phyloP scores from a whole-genome alignment of 2,329 filamentous ascomycete genomes.

The Beauveria australis region DNA sequence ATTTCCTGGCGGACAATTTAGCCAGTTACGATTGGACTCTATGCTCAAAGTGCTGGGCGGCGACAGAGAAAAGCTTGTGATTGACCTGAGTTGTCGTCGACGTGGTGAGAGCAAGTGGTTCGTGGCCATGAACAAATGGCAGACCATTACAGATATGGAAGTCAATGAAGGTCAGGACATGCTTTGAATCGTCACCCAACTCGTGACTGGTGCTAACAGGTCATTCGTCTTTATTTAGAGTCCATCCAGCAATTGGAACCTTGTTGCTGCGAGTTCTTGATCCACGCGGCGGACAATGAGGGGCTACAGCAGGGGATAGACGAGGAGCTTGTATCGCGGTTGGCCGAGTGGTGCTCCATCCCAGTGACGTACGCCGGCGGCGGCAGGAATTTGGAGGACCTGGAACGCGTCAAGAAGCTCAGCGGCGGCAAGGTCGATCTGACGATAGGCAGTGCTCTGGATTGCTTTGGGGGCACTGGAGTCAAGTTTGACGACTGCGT shows the following conservation, averaged over 20 bases:
- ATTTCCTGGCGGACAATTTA: constrained; percentile 79
- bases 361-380: constrained; percentile 96
- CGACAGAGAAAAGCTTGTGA: constrained; percentile 75
- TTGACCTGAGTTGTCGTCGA: constrained; percentile 85
- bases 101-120: constrained; percentile 70
- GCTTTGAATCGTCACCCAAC: not conserved
- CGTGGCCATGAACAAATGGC: constrained; percentile 99
- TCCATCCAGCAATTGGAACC: constrained; percentile 75
- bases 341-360: constrained; percentile 81
- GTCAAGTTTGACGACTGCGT: constrained; percentile 87
- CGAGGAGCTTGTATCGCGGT: constrained; percentile 65
- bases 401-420: constrained; percentile 71
- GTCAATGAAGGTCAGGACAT: constrained; percentile 65
- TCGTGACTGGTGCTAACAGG: not conserved
- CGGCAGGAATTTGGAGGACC: constrained; percentile 71
- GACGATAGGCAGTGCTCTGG: constrained; percentile 91
- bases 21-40: constrained; percentile 62
- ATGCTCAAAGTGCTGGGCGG: constrained; percentile 66
- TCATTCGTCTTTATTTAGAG: constrained; percentile 39
- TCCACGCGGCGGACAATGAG: constrained; percentile 95
- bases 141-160: constrained; percentile 94
- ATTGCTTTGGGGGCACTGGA: constrained; percentile 85
- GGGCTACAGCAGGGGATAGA: constrained; percentile 89
- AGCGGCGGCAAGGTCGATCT: constrained; percentile 80
- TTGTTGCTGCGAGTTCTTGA: constrained; percentile 92